Evolutionary conservation across 179 eudicot genomes (phyloP).

Genomic region (Nepenthes alata): DNA sequence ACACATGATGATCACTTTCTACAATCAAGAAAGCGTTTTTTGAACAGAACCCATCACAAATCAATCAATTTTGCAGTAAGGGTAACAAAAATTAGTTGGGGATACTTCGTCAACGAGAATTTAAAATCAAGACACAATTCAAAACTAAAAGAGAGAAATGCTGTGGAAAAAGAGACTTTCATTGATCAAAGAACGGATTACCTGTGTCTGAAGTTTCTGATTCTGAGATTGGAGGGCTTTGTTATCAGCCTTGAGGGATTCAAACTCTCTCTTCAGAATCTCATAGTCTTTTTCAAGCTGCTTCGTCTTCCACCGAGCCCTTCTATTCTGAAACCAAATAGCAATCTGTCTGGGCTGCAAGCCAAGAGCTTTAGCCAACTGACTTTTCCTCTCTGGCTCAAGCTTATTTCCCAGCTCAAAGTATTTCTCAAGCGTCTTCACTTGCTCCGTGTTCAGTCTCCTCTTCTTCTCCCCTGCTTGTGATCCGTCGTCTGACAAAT

Average conservation of each 20-base stretch:
- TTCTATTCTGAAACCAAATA: slow-evolving; percentile 77
- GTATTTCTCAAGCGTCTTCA: slow-evolving; percentile 75
- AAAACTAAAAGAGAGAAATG: not conserved
- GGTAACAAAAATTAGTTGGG: not conserved
- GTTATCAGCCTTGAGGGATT: slow-evolving; percentile 62
- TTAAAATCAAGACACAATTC: not conserved
- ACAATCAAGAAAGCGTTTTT: not conserved
- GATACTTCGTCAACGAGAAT: not conserved
- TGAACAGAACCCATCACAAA: not conserved
- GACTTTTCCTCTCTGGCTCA: slow-evolving; percentile 87
- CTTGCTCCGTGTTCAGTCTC: slow-evolving; percentile 80
- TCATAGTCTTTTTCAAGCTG: slow-evolving; percentile 77
- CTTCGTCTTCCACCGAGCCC: slow-evolving; percentile 86
- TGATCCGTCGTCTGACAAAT: slow-evolving; percentile 77
- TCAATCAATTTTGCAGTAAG: not conserved
- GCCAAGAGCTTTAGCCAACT: slow-evolving; percentile 70
- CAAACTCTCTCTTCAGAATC: slow-evolving; percentile 66
- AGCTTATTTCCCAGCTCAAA: slow-evolving; percentile 82
- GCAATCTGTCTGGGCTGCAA: slow-evolving; percentile 81
- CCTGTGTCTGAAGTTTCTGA: slow-evolving; percentile 80
- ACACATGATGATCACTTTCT: not conserved
- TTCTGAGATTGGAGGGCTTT: slow-evolving; percentile 59
- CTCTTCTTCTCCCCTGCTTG: slow-evolving; percentile 76
- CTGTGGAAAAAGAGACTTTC: not conserved
- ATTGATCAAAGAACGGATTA: slow-evolving; percentile 4